A percentile compares a stretch with the other conserved stretches of the same genome.
Conservation (phyloP, 2,329 filamentous ascomycete genomes). For the Fusarium sp. region DNA sequence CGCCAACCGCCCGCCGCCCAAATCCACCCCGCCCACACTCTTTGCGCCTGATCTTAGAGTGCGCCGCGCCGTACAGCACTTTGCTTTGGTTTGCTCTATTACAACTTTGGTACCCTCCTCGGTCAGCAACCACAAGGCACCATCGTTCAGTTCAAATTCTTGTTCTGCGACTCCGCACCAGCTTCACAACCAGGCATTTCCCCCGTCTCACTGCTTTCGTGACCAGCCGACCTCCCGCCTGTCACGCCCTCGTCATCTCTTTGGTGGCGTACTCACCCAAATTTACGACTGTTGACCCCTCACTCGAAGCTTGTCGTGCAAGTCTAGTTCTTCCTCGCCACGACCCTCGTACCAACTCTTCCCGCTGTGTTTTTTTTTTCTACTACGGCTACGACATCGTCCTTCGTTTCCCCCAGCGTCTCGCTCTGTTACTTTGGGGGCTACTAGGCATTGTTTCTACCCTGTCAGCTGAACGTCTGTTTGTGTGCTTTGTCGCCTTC, state of each 20-base stretch:
- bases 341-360: slow-evolving; percentile 44
- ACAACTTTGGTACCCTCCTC: slow-evolving; percentile 47
- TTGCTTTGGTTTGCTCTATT: slow-evolving; percentile 31
- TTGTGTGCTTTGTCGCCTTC: slow-evolving; percentile 25
- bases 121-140: slow-evolving; percentile 41
- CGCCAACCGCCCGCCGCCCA: slow-evolving; percentile 34
- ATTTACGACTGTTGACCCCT: slow-evolving; percentile 40
- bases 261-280: slow-evolving; percentile 44
- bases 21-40: slow-evolving; percentile 44
- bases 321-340: slow-evolving; percentile 48
- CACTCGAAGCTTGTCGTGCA: slow-evolving; percentile 44
- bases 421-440: slow-evolving; percentile 39
- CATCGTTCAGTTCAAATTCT: slow-evolving; percentile 32
- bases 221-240: slow-evolving; percentile 42
- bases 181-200: slow-evolving; percentile 41
- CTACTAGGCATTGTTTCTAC: slow-evolving; percentile 38
- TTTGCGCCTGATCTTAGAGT: slow-evolving; percentile 48
- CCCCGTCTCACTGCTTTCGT: slow-evolving; percentile 48
- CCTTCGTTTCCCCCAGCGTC: slow-evolving; percentile 38
- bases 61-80: slow-evolving; percentile 43
- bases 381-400: slow-evolving; percentile 41
- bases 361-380: slow-evolving; percentile 35
- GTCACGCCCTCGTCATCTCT: slow-evolving; percentile 47
- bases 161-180: slow-evolving; percentile 41
- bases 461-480: slow-evolving; percentile 35